phyloP scores from a whole-genome alignment of 2,329 filamentous ascomycete genomes.

The Diaporthe ampelina region DNA sequence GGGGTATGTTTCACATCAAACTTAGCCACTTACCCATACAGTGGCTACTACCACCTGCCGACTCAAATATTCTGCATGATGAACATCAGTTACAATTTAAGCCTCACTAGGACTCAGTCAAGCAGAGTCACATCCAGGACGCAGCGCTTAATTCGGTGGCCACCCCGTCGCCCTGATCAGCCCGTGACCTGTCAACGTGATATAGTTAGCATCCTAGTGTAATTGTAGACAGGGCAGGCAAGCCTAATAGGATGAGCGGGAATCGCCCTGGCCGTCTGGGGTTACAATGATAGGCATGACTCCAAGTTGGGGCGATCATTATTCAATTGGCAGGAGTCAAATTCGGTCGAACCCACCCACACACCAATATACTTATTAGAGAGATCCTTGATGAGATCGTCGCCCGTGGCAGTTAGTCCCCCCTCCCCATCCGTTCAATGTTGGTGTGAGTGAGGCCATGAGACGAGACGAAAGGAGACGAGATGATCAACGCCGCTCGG shows the following conservation, averaged over 20 bases:
- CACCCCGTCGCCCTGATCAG: constrained; percentile 7
- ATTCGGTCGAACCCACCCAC: background rate
- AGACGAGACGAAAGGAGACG: constrained; percentile 10
- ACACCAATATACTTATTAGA: background rate
- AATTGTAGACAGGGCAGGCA: background rate
- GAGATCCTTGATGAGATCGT: constrained; percentile 2
- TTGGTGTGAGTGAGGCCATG: too few relatives aligned
- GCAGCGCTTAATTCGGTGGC: constrained; percentile 8
- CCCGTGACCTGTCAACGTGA: constrained; percentile 21
- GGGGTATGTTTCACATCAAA: constrained; percentile 27
- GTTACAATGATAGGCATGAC: constrained; percentile 19
- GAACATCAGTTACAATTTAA: constrained; percentile 28
- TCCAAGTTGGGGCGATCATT: background rate
- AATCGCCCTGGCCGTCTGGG: constrained; percentile 3
- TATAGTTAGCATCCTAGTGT: constrained; percentile 1
- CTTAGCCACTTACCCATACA: constrained; percentile 28
- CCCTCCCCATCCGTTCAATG: too few relatives aligned
- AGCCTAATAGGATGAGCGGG: background rate
- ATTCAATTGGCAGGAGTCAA: background rate
- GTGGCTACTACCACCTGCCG: constrained; percentile 20
- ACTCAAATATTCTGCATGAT: constrained; percentile 17
- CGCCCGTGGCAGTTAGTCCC: background rate
- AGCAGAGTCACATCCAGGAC: background rate
- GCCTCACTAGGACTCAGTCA: background rate
- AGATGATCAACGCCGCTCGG: background rate